Conservation (phyloP, 1,284 basidiomycete genomes). For the Malassezia yamatoensis region DNA sequence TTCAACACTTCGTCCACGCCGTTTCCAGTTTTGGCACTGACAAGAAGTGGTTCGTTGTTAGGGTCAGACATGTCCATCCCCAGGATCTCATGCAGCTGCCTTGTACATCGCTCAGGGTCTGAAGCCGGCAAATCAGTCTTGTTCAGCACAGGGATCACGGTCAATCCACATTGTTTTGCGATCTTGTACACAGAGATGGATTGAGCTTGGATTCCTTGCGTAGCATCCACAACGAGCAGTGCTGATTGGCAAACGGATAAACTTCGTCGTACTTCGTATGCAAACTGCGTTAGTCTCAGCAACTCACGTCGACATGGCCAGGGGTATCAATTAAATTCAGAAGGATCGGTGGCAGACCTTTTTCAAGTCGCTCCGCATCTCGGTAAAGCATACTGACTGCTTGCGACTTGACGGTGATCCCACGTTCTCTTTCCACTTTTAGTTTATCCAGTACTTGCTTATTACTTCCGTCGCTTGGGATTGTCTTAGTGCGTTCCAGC, state of each 20-base stretch:
- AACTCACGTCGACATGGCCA: slow-evolving; percentile 38
- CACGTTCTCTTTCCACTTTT: slow-evolving; percentile 89
- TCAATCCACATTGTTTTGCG: slow-evolving; percentile 62
- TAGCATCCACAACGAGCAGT: slow-evolving; percentile 79
- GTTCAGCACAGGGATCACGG: slow-evolving; percentile 84
- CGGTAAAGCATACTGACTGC: slow-evolving; percentile 45
- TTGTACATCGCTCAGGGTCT: slow-evolving; percentile 22
- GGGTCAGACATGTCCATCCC: slow-evolving; percentile 54
- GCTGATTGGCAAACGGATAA: slow-evolving; percentile 89
- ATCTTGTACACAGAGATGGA: slow-evolving; percentile 89
- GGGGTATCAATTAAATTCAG: slow-evolving; percentile 97
- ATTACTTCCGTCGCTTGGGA: slow-evolving; percentile 35
- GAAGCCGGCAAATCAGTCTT: slow-evolving; percentile 57
- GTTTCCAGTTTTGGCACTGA: slow-evolving; percentile 80
- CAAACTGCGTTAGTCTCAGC: slow-evolving; percentile 46
- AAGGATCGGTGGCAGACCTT: slow-evolving; percentile 50
- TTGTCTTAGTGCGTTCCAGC: slow-evolving; percentile 44
- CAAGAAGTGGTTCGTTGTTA: slow-evolving; percentile 28
- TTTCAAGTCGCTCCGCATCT: slow-evolving; percentile 19
- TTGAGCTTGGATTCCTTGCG: slow-evolving; percentile 95
- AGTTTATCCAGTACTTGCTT: slow-evolving; percentile 52
- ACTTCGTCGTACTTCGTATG: slow-evolving; percentile 79
- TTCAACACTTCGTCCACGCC: slow-evolving; percentile 66
- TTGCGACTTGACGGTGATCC: slow-evolving; percentile 65
- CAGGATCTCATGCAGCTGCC: slow-evolving; percentile 36